Percentiles rank a stretch among this genome's conserved stretches.
Evolutionary conservation across 495 filamentous ascomycete genomes (phyloP).

Genomic region (Haplographium delicatum): DNA sequence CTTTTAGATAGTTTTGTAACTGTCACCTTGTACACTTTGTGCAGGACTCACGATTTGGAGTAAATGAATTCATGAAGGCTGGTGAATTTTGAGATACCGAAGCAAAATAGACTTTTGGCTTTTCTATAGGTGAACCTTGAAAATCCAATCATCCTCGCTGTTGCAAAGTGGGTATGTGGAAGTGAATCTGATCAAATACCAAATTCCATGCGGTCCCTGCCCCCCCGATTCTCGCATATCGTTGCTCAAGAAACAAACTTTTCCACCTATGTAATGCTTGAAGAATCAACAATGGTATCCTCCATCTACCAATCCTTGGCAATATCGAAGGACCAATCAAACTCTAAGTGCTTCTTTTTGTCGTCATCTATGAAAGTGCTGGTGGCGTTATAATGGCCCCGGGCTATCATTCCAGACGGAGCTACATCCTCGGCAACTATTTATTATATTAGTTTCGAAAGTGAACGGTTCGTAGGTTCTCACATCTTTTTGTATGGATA

Average conservation of each 20-base stretch:
- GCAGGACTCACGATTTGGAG: not conserved
- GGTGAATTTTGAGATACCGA: too few species aligned
- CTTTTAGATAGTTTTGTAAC: constrained; percentile 59
- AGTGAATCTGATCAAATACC: too few species aligned
- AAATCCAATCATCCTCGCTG: too few species aligned
- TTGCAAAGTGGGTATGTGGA: too few species aligned
- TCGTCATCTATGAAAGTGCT: constrained; percentile 94
- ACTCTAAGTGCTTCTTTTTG: constrained; percentile 73
- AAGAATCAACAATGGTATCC: not conserved
- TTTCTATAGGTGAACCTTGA: too few species aligned
- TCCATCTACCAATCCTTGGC: constrained; percentile 77
- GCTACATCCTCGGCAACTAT: constrained; percentile 85
- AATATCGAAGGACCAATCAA: constrained; percentile 94
- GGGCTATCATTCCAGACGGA: constrained; percentile 79
- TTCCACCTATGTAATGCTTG: not conserved
- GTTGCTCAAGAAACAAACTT: not conserved
- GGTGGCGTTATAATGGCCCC: constrained; percentile 78
- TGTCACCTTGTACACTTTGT: constrained; percentile 32
- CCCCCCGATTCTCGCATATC: not conserved
- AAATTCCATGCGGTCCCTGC: too few species aligned
- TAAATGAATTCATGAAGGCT: not conserved
- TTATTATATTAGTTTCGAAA: not conserved
- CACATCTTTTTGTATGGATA: constrained; percentile 85
- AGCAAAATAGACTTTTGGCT: too few species aligned
- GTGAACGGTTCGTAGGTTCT: constrained; percentile 29